Evolutionary conservation across 2,329 filamentous ascomycete species (phyloP).

Genomic region (Sclerotiophoma versabilis): DNA sequence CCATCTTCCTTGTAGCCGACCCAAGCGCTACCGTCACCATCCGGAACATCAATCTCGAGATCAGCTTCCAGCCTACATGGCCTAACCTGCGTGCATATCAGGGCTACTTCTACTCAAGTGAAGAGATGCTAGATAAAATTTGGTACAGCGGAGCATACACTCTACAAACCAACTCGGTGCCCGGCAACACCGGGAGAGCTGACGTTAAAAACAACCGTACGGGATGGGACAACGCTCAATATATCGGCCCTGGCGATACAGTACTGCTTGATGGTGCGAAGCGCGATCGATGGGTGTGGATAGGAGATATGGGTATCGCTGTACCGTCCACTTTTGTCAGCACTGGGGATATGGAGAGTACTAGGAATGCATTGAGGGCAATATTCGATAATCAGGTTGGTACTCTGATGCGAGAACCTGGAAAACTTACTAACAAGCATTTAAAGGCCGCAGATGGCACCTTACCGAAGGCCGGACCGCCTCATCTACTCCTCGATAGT

Average conservation of each 20-base stretch:
- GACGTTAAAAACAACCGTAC: conserved; percentile 3
- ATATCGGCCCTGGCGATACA: conserved; percentile 56
- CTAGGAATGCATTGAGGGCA: conserved; percentile 55
- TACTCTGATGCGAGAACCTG: not conserved
- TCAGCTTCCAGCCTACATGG: conserved; percentile 60
- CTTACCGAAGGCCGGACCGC: conserved; percentile 51
- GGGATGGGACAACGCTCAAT: conserved; percentile 42
- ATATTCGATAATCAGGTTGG: conserved; percentile 53
- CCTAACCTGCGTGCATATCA: conserved; percentile 51
- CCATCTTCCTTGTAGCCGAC: conserved; percentile 52
- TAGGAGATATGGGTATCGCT: conserved; percentile 55
- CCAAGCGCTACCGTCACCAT: conserved; percentile 48
- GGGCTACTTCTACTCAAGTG: conserved; percentile 45
- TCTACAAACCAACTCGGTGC: conserved; percentile 48
- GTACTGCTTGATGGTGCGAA: conserved; percentile 12
- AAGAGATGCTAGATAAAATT: conserved; percentile 61
- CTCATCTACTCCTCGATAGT: conserved; percentile 45
- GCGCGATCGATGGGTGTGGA: conserved; percentile 15
- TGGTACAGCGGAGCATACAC: conserved; percentile 63
- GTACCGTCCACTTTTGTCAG: conserved; percentile 55
- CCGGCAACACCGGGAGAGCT: conserved; percentile 38
- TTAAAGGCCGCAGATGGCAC: conserved; percentile 35
- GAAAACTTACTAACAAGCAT: conserved; percentile 26
- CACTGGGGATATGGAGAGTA: conserved; percentile 55
- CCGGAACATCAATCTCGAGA: conserved; percentile 51